These are phyloP conservation scores for Syzygium malaccense DNA, from an alignment of 441 rosid genomes.

Conservation along the genomic window DNA sequence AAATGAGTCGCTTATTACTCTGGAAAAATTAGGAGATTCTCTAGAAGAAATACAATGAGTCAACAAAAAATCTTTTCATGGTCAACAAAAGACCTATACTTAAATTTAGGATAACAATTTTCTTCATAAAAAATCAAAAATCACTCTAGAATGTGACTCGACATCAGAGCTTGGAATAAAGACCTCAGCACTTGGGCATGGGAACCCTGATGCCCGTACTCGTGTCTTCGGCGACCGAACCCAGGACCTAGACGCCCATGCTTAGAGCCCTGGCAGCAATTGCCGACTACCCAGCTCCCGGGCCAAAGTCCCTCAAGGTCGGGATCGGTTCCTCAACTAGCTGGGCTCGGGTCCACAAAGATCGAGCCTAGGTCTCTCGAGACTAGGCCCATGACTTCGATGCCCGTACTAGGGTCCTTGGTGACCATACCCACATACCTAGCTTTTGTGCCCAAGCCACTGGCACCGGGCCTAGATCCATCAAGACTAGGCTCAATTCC, in stretches of 20 bases:
- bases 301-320: background rate
- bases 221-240: rapidly evolving
- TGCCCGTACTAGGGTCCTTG: background rate
- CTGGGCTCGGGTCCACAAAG: background rate
- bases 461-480: background rate
- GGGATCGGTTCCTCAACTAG: background rate
- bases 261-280: rapidly evolving
- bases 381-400: background rate
- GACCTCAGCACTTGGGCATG: background rate
- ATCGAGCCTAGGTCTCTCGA: background rate
- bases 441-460: rapidly evolving
- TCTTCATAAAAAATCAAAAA: background rate
- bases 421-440: background rate
- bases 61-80: rapidly evolving
- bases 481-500: background rate
- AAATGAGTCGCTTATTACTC: too few relatives aligned
- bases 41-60: background rate
- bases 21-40: too few relatives aligned
- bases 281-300: rapidly evolving
- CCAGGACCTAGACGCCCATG: background rate
- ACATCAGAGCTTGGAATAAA: background rate
- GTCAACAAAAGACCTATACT: background rate
- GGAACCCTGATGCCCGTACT: background rate
- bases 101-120: background rate
- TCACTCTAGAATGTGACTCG: background rate